Conservation (phyloP, 495 filamentous ascomycete genomes). For the Penicillium desertorum region DNA sequence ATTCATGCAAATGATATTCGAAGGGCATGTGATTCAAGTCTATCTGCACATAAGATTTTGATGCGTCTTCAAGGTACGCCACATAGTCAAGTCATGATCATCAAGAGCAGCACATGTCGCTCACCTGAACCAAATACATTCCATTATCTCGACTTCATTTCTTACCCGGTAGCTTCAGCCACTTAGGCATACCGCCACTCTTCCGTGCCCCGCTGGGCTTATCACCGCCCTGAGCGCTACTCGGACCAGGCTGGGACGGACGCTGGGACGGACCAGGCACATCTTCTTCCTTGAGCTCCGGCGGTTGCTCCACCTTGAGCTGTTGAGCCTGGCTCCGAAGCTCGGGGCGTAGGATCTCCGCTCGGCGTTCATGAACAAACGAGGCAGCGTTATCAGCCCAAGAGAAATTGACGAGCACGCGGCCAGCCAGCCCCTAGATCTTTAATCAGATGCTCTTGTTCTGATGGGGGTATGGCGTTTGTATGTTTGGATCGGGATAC, state of each 20-base stretch:
- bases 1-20: neutral
- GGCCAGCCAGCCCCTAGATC: conserved; percentile 67
- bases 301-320: conserved; percentile 56
- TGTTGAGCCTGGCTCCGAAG: conserved; percentile 65
- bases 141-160: conserved; percentile 34
- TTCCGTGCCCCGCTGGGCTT: conserved; percentile 44
- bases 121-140: conserved; percentile 9
- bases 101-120: conserved; percentile 12
- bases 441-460: conserved; percentile 61
- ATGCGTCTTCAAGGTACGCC: neutral
- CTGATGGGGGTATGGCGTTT: conserved; percentile 45
- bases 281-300: conserved; percentile 41
- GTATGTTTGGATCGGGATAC: conserved; percentile 26
- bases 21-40: neutral
- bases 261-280: conserved; percentile 39
- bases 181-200: conserved; percentile 59
- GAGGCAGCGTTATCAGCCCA: conserved; percentile 65
- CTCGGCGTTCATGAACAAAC: conserved; percentile 37
- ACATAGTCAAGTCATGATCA: conserved; percentile 8
- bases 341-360: conserved; percentile 62
- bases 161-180: conserved; percentile 65
- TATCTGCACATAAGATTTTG: neutral
- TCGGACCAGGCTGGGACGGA: conserved; percentile 30
- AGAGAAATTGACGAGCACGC: conserved; percentile 71
- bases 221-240: conserved; percentile 40